Conservation (phyloP, 2,329 filamentous ascomycete genomes). For the Epichloe bromicola region DNA sequence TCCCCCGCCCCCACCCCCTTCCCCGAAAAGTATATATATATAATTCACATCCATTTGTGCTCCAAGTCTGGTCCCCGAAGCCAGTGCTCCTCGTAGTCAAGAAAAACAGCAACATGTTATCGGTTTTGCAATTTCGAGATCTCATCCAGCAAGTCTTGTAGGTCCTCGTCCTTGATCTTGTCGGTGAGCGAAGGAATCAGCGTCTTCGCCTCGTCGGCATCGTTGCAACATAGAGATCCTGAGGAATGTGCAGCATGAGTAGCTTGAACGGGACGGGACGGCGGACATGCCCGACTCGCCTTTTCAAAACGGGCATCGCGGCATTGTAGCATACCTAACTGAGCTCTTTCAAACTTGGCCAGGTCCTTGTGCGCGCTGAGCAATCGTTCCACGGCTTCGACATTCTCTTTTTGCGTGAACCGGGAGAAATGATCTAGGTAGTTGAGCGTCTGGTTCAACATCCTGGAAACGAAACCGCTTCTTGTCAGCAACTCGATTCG, state of each 20-base stretch:
- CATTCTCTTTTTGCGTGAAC: constrained; percentile 90
- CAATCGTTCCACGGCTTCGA: constrained; percentile 84
- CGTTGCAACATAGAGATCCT: constrained; percentile 88
- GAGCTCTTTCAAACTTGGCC: constrained; percentile 84
- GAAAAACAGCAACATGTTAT: constrained; percentile 9
- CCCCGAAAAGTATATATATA: too few relatives aligned
- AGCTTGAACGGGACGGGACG: background rate
- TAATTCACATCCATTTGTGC: background rate
- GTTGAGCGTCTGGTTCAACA: constrained; percentile 75
- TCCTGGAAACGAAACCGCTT: constrained; percentile 29
- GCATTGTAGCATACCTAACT: constrained; percentile 52
- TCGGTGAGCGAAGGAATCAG: constrained; percentile 79
- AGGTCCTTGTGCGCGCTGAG: constrained; percentile 68
- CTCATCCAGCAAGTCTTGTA: constrained; percentile 81
- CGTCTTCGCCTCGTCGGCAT: constrained; percentile 89
- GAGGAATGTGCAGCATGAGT: constrained; percentile 5
- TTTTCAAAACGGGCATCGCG: too few relatives aligned
- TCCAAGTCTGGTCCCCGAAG: background rate
- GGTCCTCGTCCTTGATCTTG: constrained; percentile 81
- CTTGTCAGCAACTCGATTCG: constrained; percentile 5
- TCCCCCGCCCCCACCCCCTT: too few relatives aligned
- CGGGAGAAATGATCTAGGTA: constrained; percentile 92
- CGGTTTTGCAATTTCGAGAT: constrained; percentile 60
- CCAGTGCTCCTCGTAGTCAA: background rate
- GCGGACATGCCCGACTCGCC: too few relatives aligned